Conservation (phyloP, 768 basidiomycete species). For the Pisolithus albus region DNA sequence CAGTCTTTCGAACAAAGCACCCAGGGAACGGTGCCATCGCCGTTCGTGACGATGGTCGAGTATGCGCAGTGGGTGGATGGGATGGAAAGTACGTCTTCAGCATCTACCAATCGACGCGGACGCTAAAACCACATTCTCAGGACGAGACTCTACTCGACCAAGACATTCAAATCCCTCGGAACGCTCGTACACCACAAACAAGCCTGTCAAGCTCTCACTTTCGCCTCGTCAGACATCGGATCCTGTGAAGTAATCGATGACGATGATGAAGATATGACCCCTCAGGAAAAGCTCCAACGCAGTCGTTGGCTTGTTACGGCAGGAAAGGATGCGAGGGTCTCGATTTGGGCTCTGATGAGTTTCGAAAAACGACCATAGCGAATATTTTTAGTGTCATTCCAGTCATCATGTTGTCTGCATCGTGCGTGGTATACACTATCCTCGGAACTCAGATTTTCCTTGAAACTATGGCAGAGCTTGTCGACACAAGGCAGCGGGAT, state of each 20-base stretch:
- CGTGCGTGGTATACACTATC: too few relatives aligned
- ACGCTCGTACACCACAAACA: slow-evolving; percentile 78
- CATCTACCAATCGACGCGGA: neutral
- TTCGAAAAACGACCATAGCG: neutral
- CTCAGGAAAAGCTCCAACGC: slow-evolving; percentile 38
- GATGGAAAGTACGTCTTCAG: slow-evolving; percentile 68
- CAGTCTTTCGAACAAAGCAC: slow-evolving; percentile 55
- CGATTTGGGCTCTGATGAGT: neutral
- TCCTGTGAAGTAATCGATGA: slow-evolving; percentile 27
- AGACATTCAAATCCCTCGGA: slow-evolving; percentile 75
- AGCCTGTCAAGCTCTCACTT: slow-evolving; percentile 67
- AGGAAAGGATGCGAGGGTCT: neutral
- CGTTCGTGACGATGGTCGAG: slow-evolving; percentile 64
- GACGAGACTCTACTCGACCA: slow-evolving; percentile 76
- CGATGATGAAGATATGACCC: slow-evolving; percentile 49
- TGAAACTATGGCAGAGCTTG: too few relatives aligned
- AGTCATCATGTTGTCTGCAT: too few relatives aligned
- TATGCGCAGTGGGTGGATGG: slow-evolving; percentile 91
- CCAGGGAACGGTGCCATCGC: slow-evolving; percentile 76
- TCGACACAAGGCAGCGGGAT: too few relatives aligned
- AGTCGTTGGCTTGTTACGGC: slow-evolving; percentile 8
- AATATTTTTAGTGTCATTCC: neutral
- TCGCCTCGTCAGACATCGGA: slow-evolving; percentile 37
- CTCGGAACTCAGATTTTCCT: too few relatives aligned
- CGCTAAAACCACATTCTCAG: slow-evolving; percentile 33